Base-by-base conservation (phyloP, 805 yeast species). In the Candida methanosorbosa region DNA sequence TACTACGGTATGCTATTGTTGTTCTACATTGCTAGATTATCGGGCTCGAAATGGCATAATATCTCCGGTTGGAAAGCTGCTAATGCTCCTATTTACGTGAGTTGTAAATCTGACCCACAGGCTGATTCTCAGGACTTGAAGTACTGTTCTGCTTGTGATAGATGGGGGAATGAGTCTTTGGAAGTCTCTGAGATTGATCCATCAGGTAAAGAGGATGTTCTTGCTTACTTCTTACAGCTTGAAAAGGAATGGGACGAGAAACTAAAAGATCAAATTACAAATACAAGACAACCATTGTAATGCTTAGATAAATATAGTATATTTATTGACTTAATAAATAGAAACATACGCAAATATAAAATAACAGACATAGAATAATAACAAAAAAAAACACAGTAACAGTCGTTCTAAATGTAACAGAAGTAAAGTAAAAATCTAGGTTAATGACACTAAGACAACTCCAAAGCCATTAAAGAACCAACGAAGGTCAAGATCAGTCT, bases 401-500 rank as follows among this genome's bases (percentile, higher is more conserved):
- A 32, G n/a, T n/a, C n/a, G n/a, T n/a, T n/a, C n/a, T n/a, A n/a
- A n/a, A n/a, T n/a, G n/a, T n/a, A n/a, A n/a, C 18, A 20, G 24
- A 21, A 18, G 23, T 8, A 29, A 15, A 15, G 9, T 15, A 9
- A n/a, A 15, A 4, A 6, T 5, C 4, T 29, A 7, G 12, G 15
- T 9, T 14, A 20, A 29, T 13, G 16, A 4, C 18, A 5, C 20
- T 35, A 32, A 35, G 38, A 44, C 8, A 32, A 32, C 14, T 48
- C 52, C 38, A 83, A 60, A 9, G 88, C 66, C 98, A 92, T 92
- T 60, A 92, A 74, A 33, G 96, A 85, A 35, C 97, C 98, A 41
- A 92, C 85, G 57, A 92, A 92, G 1, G 97, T 87, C 57, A 87
- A 73, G 38, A 92, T 83, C 64, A 92, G 78, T 59, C 97, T 78